phyloP scores from a whole-genome alignment of 2,329 filamentous ascomycete genomes.

The Ceratocystis variospora region DNA sequence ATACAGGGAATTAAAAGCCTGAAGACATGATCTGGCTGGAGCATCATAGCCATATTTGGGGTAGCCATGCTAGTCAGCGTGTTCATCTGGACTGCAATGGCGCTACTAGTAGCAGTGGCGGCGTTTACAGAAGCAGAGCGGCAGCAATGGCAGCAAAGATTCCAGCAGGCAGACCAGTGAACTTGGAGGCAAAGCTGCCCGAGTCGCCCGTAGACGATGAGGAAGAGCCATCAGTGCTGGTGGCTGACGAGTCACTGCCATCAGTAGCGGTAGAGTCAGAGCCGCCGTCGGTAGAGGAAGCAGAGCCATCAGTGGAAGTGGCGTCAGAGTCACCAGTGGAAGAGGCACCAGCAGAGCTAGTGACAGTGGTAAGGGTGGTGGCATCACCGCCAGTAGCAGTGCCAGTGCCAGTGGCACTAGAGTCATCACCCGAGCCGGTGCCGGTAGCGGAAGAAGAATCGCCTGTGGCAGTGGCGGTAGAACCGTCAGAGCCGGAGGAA shows the following conservation, averaged over 20 bases:
- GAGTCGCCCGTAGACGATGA: constrained; percentile 22
- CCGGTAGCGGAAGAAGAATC: background rate
- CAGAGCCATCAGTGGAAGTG: constrained; percentile 22
- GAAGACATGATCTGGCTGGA: background rate
- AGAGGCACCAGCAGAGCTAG: constrained; percentile 21
- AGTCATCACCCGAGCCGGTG: background rate
- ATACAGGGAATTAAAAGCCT: background rate
- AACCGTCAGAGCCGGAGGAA: constrained; percentile 4
- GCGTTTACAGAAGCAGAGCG: constrained; percentile 35
- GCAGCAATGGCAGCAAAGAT: constrained; percentile 37
- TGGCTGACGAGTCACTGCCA: constrained; percentile 19
- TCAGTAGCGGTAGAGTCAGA: constrained; percentile 10
- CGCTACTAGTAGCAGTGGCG: background rate
- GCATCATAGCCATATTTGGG: background rate
- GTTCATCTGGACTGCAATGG: background rate
- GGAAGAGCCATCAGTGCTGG: constrained; percentile 23
- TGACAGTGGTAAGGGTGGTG: constrained; percentile 22
- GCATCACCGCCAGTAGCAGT: constrained; percentile 7
- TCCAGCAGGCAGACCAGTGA: constrained; percentile 32
- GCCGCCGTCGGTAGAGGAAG: constrained; percentile 12
- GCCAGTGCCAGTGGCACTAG: constrained; percentile 17
- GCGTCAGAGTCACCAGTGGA: constrained; percentile 23
- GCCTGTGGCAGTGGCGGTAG: constrained; percentile 1
- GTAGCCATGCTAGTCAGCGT: background rate
- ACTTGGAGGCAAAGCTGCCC: constrained; percentile 27